Evolutionary conservation across 345 rosid species (phyloP).

Genomic region (Erucastrum elatum): DNA sequence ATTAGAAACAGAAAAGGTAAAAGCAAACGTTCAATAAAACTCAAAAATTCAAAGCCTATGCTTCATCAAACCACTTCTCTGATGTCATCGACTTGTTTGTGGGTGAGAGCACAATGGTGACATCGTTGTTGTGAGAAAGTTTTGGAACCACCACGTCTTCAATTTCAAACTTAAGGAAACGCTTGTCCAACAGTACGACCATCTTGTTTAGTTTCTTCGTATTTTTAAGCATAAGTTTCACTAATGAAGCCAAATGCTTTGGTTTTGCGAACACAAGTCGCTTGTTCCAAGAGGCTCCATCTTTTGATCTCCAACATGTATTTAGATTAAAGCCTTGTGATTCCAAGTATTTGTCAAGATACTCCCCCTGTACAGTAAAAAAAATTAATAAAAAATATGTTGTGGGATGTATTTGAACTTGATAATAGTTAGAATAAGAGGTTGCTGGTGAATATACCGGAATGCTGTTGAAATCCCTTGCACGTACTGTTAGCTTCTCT

Average conservation of each 20-base stretch:
- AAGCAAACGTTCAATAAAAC: background rate
- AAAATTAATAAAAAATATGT: too few relatives aligned
- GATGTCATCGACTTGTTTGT: background rate
- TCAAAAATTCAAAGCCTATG: background rate
- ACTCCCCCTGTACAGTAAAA: background rate
- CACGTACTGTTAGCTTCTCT: background rate
- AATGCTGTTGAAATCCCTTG: background rate
- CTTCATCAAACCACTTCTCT: background rate
- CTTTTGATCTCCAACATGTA: too few relatives aligned
- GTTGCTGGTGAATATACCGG: background rate
- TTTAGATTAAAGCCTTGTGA: too few relatives aligned
- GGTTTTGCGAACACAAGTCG: background rate
- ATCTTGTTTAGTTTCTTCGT: background rate
- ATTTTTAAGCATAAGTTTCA: background rate
- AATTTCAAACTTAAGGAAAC: background rate
- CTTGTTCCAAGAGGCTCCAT: background rate
- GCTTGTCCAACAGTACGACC: background rate
- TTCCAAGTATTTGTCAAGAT: background rate
- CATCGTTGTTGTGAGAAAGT: background rate
- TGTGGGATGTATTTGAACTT: too few relatives aligned
- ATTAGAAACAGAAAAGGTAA: background rate
- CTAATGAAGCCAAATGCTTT: background rate
- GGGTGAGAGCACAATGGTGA: background rate
- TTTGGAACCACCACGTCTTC: background rate
- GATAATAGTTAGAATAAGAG: background rate